Percentiles rank a stretch among this genome's conserved stretches.
phyloP scores from a whole-genome alignment of 352 stramenopile species.

The Peronospora tabacina region DNA sequence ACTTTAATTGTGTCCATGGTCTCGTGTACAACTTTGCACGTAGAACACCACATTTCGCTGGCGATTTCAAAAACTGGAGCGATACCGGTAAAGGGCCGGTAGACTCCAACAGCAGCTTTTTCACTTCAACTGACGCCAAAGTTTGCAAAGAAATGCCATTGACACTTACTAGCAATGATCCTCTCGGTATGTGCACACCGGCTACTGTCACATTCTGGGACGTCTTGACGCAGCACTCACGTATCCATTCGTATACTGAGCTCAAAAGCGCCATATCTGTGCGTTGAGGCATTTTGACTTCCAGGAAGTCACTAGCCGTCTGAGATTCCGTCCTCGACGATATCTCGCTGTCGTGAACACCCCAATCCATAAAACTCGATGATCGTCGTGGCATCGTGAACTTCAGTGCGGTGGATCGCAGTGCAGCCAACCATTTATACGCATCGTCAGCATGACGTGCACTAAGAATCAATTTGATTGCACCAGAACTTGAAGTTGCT shows the following conservation, averaged over 20 bases:
- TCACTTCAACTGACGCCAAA: conserved; percentile 36
- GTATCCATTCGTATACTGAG: conserved; percentile 49
- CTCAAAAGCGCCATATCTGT: conserved; percentile 36
- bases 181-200: conserved; percentile 29
- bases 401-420: conserved; percentile 22
- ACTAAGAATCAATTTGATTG: conserved; percentile 33
- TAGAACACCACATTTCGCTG: conserved; percentile 40
- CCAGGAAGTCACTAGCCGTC: conserved; percentile 29
- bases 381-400: conserved; percentile 1
- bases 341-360: conserved; percentile 7
- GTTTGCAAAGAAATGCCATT: conserved; percentile 61
- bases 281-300: conserved; percentile 25
- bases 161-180: conserved; percentile 50
- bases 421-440: conserved; percentile 37
- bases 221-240: conserved; percentile 43
- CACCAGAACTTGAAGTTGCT: background rate
- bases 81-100: conserved; percentile 30
- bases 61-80: conserved; percentile 44
- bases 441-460: conserved; percentile 42
- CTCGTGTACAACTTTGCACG: conserved; percentile 45
- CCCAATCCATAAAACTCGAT: conserved; percentile 14
- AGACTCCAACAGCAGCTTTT: conserved; percentile 33
- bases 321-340: conserved; percentile 1
- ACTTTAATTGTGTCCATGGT: conserved; percentile 51
- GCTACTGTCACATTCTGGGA: conserved; percentile 32